Evolutionary conservation across 1,284 basidiomycete genomes (phyloP), one percentile per base, ranked within the genome.

Genomic region (Ceratobasidium theobromae): DNA sequence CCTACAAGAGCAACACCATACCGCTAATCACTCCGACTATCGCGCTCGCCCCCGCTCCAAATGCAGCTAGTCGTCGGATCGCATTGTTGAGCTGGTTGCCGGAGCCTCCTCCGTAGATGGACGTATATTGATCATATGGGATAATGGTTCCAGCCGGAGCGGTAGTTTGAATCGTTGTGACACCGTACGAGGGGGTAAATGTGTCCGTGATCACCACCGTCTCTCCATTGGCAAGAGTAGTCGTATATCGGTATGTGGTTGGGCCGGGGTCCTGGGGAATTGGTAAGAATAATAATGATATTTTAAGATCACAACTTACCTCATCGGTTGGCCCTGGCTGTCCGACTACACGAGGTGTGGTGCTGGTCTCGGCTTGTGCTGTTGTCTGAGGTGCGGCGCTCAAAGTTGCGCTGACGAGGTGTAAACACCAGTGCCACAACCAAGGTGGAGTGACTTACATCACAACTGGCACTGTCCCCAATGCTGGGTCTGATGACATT

Each of bases 191-290:
- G 72, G 87, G 89, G 9, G 77, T 77, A 67, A 80, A 86, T 12
- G 73, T 69, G 33, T 83, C 18, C 0, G 74, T 76, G 16, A 76
- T 76, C 18, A 21, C 18, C 6, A 6, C 6, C 1, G 80, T 79
- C n/a, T 79, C 75, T 41, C 87, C 87, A 52, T 73, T 74, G 43
- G 84, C 79, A 65, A 86, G 77, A 5, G 86, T 82, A 0, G 83
- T 89, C 12, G 84, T 86, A 71, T 87, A 87, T 0, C 74, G 74
- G 71, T 80, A 89, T 0, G 82, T 80, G 0, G 83, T 86, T 18
- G 80, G 78, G 2, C 79, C 83, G 12, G 79, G 77, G 21, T 81
- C 75, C 55, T 58, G 35, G 5, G 11, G 45, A 58, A 58, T 32
- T 28, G 35, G 35, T n/a, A 6, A n/a, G 18, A 25, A 28, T 41